Evolutionary conservation across 1,284 basidiomycete genomes (phyloP), one percentile per base, ranked within the genome.

Genomic region (Leccinum angustisporum): DNA sequence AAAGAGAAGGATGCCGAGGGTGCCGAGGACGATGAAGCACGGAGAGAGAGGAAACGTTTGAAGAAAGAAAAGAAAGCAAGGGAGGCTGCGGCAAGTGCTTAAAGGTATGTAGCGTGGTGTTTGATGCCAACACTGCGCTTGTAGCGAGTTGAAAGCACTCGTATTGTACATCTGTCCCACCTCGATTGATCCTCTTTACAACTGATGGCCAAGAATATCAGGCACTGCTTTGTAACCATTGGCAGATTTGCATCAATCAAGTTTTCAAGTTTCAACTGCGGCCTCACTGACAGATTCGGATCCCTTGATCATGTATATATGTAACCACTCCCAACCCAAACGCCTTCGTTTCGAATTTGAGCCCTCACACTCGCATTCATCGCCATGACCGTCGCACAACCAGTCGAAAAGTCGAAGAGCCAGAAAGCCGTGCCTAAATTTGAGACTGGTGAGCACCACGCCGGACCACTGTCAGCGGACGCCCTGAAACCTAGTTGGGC

Each of bases 61-160:
- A 88, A 84, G 74, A 88, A 90, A 73, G 89, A 91, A 77, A 89
- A 87, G 78, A 87, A 87, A 71, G 85, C 82, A 58, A 81, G 78
- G 63, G 80, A 83, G 52, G 80, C 75, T 5, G 80, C 77, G 59
- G 80, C 63, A 63, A 65, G 63, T 13, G 64, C 46, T 14, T 69
- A 59, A 54, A 56, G 36, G 46, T 57, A 65, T n/a, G 46, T 21
- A 27, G 36, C 14, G 25, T 30, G 8, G 2, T 21, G n/a, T 21
- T 34, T 33, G 57, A 61, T 48, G 33, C 34, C 34, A 36, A 33
- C 52, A 46, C 33, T 16, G 25, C 55, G 9, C 16, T 30, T 54
- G 58, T 56, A 56, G 34, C 53, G 7, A 36, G 25, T 53, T 21
- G 8, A 14, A 54, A 13, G 6, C 34, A 18, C 61, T 21, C 25